These are phyloP conservation scores for Wickerhamomyces sp. DNA, from an alignment of 1,139 yeast genomes.

Conservation along the genomic window DNA sequence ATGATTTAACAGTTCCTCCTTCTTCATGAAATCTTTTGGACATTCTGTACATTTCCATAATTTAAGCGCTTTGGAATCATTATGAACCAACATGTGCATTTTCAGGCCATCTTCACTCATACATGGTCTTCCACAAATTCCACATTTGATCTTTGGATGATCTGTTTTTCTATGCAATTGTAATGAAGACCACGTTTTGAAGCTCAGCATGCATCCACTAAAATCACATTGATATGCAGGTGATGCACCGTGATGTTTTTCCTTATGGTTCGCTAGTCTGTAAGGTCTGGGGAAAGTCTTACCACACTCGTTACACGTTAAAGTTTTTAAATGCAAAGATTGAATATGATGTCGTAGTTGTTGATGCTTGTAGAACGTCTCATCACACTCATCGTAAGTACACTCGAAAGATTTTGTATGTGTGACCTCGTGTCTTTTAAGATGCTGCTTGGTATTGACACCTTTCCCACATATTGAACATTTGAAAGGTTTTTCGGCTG, in stretches of 20 bases:
- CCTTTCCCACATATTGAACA: constrained; percentile 83
- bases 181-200: constrained; percentile 73
- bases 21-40: constrained; percentile 35
- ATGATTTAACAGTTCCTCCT: constrained; percentile 40
- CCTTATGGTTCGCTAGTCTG: constrained; percentile 55
- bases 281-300: constrained; percentile 58
- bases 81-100: constrained; percentile 69
- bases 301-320: constrained; percentile 54
- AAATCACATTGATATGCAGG: constrained; percentile 60
- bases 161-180: constrained; percentile 66
- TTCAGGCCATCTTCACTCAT: constrained; percentile 66
- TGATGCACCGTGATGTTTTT: constrained; percentile 50
- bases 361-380: constrained; percentile 72
- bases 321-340: constrained; percentile 48
- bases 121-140: constrained; percentile 65
- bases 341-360: constrained; percentile 70
- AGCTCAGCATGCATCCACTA: constrained; percentile 53
- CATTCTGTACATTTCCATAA: constrained; percentile 62
- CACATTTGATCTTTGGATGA: constrained; percentile 69
- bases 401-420: constrained; percentile 72
- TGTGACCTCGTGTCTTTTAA: constrained; percentile 73
- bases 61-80: constrained; percentile 36
- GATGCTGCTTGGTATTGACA: constrained; percentile 74
- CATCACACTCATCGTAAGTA: constrained; percentile 54
- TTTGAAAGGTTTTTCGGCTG: constrained; percentile 61